A percentile compares a stretch with the other conserved stretches of the same genome.
Conservation (phyloP, 1,139 yeast genomes). For the Magnusiomyces paraingens region DNA sequence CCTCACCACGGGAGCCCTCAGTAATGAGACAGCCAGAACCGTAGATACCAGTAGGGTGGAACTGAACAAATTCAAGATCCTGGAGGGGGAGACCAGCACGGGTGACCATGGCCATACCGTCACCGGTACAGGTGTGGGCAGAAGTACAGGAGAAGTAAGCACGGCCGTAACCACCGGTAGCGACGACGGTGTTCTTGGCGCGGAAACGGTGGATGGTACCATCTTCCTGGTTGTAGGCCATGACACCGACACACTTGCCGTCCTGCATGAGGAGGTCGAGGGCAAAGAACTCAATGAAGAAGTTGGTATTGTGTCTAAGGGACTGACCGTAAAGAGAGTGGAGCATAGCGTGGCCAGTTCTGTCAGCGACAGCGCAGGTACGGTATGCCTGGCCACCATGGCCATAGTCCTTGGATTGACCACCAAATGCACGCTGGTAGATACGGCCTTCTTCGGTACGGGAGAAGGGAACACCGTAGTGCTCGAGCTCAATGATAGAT, state of each 20-base stretch:
- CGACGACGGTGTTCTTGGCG: conserved; percentile 92
- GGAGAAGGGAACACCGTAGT: conserved; percentile 96
- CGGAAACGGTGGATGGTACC: conserved; percentile 98
- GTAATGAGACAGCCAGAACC: conserved; percentile 98
- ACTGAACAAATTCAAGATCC: conserved; percentile 96
- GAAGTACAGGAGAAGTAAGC: conserved; percentile 98
- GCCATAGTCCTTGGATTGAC: conserved; percentile 92
- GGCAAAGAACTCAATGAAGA: conserved; percentile 96
- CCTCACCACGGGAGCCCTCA: conserved; percentile 99
- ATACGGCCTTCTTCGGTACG: conserved; percentile 96
- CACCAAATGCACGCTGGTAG: conserved; percentile 98
- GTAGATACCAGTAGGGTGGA: conserved; percentile 99
- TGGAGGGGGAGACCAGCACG: conserved; percentile 98
- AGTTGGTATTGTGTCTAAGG: conserved; percentile 92
- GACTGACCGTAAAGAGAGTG: conserved; percentile 97
- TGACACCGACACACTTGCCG: conserved; percentile 94
- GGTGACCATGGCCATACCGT: conserved; percentile 96
- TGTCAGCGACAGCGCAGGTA: conserved; percentile 98
- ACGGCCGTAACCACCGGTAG: conserved; percentile 99
- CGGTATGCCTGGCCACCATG: conserved; percentile 99
- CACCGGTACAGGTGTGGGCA: conserved; percentile 99
- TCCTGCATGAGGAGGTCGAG: conserved; percentile 91
- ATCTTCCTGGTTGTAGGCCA: conserved; percentile 97
- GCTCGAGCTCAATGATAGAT: conserved; percentile 93
- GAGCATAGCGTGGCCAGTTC: conserved; percentile 96